Percentiles rank a stretch among this genome's conserved stretches.
Evolutionary conservation across 352 stramenopile species (phyloP).

Genomic region (Phytophthora colocasiae): DNA sequence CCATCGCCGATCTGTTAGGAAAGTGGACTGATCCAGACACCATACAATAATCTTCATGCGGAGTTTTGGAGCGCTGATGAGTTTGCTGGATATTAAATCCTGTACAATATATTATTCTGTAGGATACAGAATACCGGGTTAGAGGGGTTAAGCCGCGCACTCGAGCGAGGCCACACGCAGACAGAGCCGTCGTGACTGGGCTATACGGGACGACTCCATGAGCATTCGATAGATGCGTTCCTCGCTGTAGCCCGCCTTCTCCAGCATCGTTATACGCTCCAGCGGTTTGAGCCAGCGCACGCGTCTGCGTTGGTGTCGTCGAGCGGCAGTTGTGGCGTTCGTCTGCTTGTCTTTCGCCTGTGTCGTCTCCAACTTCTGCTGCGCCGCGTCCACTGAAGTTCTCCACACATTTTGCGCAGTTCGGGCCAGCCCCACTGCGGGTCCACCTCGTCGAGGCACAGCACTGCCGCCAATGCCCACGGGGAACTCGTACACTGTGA

Average conservation of each 20-base stretch:
- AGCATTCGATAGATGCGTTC: slow-evolving; percentile 64
- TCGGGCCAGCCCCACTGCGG: slow-evolving; percentile 40
- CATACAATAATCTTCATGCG: too few species aligned
- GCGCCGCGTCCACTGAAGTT: slow-evolving; percentile 30
- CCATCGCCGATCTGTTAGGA: too few species aligned
- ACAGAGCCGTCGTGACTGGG: slow-evolving; percentile 43
- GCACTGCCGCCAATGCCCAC: slow-evolving; percentile 15
- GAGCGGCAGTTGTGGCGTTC: not conserved
- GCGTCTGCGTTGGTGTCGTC: slow-evolving; percentile 10
- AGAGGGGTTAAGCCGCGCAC: slow-evolving; percentile 11
- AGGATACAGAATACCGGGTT: too few species aligned
- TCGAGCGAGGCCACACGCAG: slow-evolving; percentile 10
- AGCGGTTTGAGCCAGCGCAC: not conserved
- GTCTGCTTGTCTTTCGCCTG: not conserved
- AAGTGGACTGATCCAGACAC: too few species aligned
- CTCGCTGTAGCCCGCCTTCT: slow-evolving; percentile 56
- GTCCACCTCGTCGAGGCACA: slow-evolving; percentile 53
- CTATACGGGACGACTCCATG: slow-evolving; percentile 61
- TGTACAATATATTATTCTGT: too few species aligned
- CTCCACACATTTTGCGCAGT: slow-evolving; percentile 28
- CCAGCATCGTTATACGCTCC: slow-evolving; percentile 51
- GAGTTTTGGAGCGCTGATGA: too few species aligned
- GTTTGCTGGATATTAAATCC: too few species aligned
- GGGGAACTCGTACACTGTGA: slow-evolving; percentile 67
- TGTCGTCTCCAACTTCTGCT: not conserved